phyloP scores from a whole-genome alignment of 331 rosid species.

The Ulmus americana region DNA sequence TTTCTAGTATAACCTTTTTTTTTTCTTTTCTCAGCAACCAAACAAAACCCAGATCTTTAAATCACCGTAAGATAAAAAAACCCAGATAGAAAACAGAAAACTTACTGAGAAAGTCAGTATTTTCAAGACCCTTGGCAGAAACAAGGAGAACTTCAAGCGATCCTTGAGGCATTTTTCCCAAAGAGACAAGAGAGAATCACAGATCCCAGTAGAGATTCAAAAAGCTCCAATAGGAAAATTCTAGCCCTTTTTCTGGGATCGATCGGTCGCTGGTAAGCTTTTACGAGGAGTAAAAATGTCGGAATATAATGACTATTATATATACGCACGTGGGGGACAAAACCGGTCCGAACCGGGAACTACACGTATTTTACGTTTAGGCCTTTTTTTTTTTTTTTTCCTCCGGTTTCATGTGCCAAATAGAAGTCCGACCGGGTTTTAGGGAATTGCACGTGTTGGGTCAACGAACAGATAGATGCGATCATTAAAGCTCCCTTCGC shows the following conservation, averaged over 20 bases:
- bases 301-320: neutral
- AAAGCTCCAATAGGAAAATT: neutral
- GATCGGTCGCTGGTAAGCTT: neutral
- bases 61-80: neutral
- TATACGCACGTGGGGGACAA: neutral
- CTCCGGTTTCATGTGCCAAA: neutral
- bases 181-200: neutral
- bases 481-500: too few species aligned
- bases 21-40: neutral
- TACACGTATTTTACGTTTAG: neutral
- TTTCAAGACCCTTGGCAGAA: conserved; percentile 51
- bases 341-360: neutral
- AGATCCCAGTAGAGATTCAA: neutral
- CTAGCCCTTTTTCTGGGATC: conserved; percentile 1
- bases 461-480: too few species aligned
- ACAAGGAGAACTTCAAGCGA: conserved; percentile 53
- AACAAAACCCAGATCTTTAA: conserved; percentile 18
- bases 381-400: neutral
- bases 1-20: too few species aligned
- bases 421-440: neutral
- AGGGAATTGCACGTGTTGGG: too few species aligned
- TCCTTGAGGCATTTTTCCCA: conserved; percentile 47
- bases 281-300: neutral
- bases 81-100: conserved; percentile 4
- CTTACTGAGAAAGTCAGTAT: conserved; percentile 49